phyloP scores from a whole-genome alignment of 768 basidiomycete genomes.

The Ephemerocybe angulata region DNA sequence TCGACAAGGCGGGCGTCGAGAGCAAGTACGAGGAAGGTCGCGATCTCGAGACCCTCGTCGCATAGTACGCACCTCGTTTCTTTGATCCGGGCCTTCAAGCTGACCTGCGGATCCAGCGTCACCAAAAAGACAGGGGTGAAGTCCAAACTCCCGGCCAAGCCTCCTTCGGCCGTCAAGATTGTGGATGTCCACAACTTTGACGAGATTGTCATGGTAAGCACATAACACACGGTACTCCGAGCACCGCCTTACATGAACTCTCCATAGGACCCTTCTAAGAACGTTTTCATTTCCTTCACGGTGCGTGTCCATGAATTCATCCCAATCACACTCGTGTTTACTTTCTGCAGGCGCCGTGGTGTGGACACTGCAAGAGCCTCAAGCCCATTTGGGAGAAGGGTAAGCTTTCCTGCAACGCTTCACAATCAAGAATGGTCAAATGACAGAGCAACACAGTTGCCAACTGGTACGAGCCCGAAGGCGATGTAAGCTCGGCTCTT shows the following conservation, averaged over 20 bases:
- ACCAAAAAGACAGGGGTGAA: slow-evolving; percentile 73
- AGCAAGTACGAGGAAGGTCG: slow-evolving; percentile 75
- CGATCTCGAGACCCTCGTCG: slow-evolving; percentile 71
- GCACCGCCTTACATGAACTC: background rate
- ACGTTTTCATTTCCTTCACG: slow-evolving; percentile 83
- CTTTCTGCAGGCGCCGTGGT: slow-evolving; percentile 66
- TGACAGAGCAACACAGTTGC: slow-evolving; percentile 7
- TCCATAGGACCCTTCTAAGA: slow-evolving; percentile 60
- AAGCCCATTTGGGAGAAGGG: slow-evolving; percentile 86
- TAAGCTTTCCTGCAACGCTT: slow-evolving; percentile 20
- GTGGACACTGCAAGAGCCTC: slow-evolving; percentile 91
- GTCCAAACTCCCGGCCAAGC: slow-evolving; percentile 76
- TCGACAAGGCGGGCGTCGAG: slow-evolving; percentile 61
- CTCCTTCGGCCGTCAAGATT: slow-evolving; percentile 68
- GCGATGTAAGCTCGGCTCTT: too few species aligned
- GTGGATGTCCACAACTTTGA: slow-evolving; percentile 72
- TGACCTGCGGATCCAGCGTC: slow-evolving; percentile 45
- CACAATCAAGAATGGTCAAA: background rate
- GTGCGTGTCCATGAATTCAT: slow-evolving; percentile 33
- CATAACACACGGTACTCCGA: background rate
- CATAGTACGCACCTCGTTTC: slow-evolving; percentile 49
- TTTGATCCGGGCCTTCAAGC: background rate
- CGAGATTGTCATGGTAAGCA: slow-evolving; percentile 60
- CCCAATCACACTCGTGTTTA: slow-evolving; percentile 1
- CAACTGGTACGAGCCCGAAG: slow-evolving; percentile 44